Base-by-base conservation (phyloP, 1,284 basidiomycete genomes). In the Ceratobasidium sp. region DNA sequence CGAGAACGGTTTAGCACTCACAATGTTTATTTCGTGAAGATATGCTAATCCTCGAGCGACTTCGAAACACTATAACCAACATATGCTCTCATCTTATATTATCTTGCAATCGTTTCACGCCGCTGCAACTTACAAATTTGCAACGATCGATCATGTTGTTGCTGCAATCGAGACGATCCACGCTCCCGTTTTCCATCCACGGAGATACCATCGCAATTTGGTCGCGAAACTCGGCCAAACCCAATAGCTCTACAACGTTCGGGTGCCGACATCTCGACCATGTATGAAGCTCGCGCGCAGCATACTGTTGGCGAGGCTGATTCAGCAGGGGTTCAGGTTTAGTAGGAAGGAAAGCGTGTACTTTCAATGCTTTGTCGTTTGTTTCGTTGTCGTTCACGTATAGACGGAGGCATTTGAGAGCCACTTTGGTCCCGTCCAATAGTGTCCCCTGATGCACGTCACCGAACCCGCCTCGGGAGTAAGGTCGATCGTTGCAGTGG, bases 211-310 rank as follows among this genome's bases (percentile, higher is more conserved):
- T 46, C 13, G 44, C 44, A 46, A 46, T 46, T 13, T 46, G 44
- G 5, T 13, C 44, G 5, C 44, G 44, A 46, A 46, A 46, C 44
- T 33, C 23, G 48, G 66, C 66, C 26, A 54, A 23, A 13, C 66
- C 66, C 6, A 68, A 26, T 23, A 52, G 28, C 4, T 23, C 17
- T n/a, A 68, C 20, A 68, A 68, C n/a, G n/a, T 68, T 68, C 23
- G 17, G n/a, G n/a, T 68, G 66, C 9, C n/a, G 46, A 20, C 44
- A 54, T 20, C 52, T 68, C 28, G 66, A 68, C 66, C 66, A 68
- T 20, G 46, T 28, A 28, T 68, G 52, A 10, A 68, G 26, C 48
- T 68, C 66, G 4, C 28, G 23, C 28, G 48, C 48, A 9, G 46
- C 66, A 33, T 23, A 26, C 66, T 68, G 7, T 56, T 26, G 26